A percentile compares a stretch with the other conserved stretches of the same genome.
phyloP scores from a whole-genome alignment of 306 rosid species.

The Prunus mume region DNA sequence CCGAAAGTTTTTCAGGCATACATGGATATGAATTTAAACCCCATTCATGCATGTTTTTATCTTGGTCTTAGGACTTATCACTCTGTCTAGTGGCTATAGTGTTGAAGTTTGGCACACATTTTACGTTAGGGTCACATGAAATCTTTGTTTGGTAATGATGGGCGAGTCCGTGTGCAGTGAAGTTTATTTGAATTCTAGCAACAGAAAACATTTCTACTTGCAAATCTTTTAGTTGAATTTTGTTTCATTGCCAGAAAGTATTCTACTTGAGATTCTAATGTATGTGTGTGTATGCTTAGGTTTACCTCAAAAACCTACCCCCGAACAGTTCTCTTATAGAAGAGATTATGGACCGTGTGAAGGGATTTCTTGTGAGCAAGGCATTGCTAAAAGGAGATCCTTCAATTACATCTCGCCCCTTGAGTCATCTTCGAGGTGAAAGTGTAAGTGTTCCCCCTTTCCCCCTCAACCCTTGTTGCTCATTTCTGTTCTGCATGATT shows the following conservation, averaged over 20 bases:
- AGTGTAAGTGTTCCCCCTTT: conserved; percentile 47
- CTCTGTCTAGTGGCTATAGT: neutral
- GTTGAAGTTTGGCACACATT: neutral
- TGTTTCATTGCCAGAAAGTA: conserved; percentile 1
- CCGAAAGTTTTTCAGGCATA: conserved; percentile 13
- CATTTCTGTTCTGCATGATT: neutral
- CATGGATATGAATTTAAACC: neutral
- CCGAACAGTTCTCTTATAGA: conserved; percentile 78
- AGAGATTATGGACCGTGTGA: conserved; percentile 74
- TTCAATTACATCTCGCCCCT: conserved; percentile 46
- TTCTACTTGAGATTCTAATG: neutral
- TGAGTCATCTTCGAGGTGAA: conserved; percentile 69
- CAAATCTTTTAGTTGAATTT: conserved; percentile 2
- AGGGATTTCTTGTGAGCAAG: conserved; percentile 82
- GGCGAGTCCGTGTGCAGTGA: neutral
- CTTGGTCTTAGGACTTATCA: neutral
- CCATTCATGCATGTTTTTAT: neutral
- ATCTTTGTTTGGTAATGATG: neutral
- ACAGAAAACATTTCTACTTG: neutral
- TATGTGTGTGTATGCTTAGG: conserved; percentile 41
- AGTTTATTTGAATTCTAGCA: conserved; percentile 2
- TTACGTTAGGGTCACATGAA: neutral
- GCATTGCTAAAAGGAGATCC: conserved; percentile 80
- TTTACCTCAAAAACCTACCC: conserved; percentile 81
- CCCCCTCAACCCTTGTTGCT: neutral